Evolutionary conservation across 140 eudicot species (phyloP).

Genomic region (Oenanthe javanica): DNA sequence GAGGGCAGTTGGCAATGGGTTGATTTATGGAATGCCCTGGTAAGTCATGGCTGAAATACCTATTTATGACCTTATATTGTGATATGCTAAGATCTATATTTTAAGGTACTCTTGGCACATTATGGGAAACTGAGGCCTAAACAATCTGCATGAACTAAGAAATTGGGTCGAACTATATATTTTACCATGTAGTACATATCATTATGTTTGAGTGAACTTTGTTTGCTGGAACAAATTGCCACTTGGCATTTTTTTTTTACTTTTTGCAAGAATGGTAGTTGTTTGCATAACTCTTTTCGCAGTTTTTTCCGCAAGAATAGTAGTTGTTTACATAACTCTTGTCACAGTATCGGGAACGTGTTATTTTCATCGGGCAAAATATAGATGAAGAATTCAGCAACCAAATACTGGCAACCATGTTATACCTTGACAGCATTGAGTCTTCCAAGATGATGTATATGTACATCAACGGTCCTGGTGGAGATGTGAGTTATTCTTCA

Average conservation of each 20-base stretch:
- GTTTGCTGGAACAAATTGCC: neutral
- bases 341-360: conserved; percentile 71
- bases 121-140: neutral
- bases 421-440: conserved; percentile 70
- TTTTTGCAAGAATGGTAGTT: neutral
- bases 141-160: neutral
- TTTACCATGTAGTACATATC: neutral
- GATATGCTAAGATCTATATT: neutral
- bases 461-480: conserved; percentile 66
- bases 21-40: conserved; percentile 85
- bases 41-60: conserved; percentile 18
- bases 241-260: neutral
- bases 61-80: neutral
- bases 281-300: neutral
- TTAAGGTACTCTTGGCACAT: neutral
- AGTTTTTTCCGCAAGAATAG: neutral
- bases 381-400: conserved; percentile 75
- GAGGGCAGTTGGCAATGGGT: conserved; percentile 81
- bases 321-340: neutral
- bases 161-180: neutral
- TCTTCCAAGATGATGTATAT: conserved; percentile 49
- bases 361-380: conserved; percentile 58
- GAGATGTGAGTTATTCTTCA: conserved; percentile 69
- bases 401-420: conserved; percentile 69
- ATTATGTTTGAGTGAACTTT: neutral